A percentile compares a stretch with the other conserved stretches of the same genome.
These are phyloP conservation scores for Casuarina glauca DNA, from an alignment of 306 rosid genomes.

Conservation along the genomic window DNA sequence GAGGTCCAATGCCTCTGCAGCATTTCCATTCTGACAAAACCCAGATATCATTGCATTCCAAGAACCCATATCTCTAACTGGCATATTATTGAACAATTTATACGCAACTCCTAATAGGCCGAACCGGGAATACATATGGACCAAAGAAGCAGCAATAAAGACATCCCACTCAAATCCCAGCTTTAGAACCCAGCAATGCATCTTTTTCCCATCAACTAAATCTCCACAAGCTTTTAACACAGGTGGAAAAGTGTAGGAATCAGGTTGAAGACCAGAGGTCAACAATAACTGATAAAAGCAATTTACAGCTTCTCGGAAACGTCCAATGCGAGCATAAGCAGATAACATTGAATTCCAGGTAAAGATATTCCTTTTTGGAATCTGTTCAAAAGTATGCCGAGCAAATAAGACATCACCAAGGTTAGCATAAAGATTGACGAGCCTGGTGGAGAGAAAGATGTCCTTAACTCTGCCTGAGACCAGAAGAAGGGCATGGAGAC, in stretches of 20 bases:
- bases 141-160: slow-evolving; percentile 49
- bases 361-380: slow-evolving; percentile 44
- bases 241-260: slow-evolving; percentile 52
- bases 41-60: slow-evolving; percentile 63
- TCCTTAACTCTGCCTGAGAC: slow-evolving; percentile 41
- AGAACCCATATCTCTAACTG: slow-evolving; percentile 44
- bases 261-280: slow-evolving; percentile 40
- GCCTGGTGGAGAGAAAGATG: slow-evolving; percentile 40
- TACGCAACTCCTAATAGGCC: slow-evolving; percentile 35
- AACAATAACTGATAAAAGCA: slow-evolving; percentile 36
- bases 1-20: slow-evolving; percentile 44
- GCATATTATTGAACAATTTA: slow-evolving; percentile 40
- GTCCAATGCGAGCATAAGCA: slow-evolving; percentile 42
- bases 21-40: slow-evolving; percentile 45
- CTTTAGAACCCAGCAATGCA: slow-evolving; percentile 49
- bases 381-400: slow-evolving; percentile 36
- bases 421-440: slow-evolving; percentile 43
- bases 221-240: slow-evolving; percentile 47
- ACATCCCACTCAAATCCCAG: slow-evolving; percentile 52
- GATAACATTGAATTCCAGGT: slow-evolving; percentile 60
- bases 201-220: slow-evolving; percentile 41
- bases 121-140: slow-evolving; percentile 52
- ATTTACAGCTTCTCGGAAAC: slow-evolving; percentile 37
- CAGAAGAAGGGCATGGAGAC: slow-evolving; percentile 48
- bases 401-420: slow-evolving; percentile 41